Conservation (phyloP, 2,329 filamentous ascomycete species). For the Ceratocystis colombiana region DNA sequence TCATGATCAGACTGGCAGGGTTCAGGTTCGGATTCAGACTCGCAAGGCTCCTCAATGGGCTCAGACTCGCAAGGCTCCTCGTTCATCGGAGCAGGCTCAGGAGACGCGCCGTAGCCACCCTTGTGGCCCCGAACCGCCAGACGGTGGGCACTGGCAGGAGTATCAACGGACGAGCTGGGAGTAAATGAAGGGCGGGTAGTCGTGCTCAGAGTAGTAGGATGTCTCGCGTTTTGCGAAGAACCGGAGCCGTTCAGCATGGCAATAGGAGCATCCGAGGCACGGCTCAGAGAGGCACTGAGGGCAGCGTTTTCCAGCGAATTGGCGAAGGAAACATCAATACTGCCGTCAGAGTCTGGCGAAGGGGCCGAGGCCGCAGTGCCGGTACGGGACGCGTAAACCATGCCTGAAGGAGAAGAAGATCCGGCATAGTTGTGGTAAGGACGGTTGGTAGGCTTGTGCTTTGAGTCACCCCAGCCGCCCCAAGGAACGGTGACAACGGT, state of each 20-base stretch:
- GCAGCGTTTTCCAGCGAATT: slow-evolving; percentile 23
- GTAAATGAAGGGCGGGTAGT: slow-evolving; percentile 17
- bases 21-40: slow-evolving; percentile 20
- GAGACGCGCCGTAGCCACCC: slow-evolving; percentile 26
- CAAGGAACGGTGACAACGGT: slow-evolving; percentile 24
- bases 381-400: neutral
- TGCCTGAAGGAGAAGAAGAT: slow-evolving; percentile 5
- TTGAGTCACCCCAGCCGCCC: slow-evolving; percentile 5
- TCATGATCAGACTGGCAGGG: slow-evolving; percentile 19
- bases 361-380: neutral
- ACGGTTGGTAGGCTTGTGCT: slow-evolving; percentile 16
- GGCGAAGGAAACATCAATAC: slow-evolving; percentile 15
- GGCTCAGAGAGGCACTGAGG: slow-evolving; percentile 24
- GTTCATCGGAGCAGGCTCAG: slow-evolving; percentile 26
- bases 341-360: slow-evolving; percentile 1
- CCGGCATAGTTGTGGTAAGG: slow-evolving; percentile 1
- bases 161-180: slow-evolving; percentile 23
- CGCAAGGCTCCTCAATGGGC: slow-evolving; percentile 21
- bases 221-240: neutral
- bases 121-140: slow-evolving; percentile 26
- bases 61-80: slow-evolving; percentile 24
- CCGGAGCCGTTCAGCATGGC: slow-evolving; percentile 11
- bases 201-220: slow-evolving; percentile 17
- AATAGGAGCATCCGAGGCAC: slow-evolving; percentile 24
- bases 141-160: slow-evolving; percentile 25